phyloP scores from a whole-genome alignment of 768 basidiomycete genomes.

The Mycena epipterygia region DNA sequence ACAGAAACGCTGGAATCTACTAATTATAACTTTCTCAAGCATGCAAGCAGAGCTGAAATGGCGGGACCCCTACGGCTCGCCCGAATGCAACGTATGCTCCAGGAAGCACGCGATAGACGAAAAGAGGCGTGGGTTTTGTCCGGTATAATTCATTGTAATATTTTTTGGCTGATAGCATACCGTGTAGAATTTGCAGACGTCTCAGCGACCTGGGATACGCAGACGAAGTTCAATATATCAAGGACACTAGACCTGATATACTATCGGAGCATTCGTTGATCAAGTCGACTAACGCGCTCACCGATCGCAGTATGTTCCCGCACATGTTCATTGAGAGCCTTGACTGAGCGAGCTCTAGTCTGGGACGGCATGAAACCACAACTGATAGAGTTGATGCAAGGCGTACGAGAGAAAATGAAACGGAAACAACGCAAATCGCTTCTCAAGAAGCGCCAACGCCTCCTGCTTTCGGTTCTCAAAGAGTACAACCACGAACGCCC shows the following conservation, averaged over 20 bases:
- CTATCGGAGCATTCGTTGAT: slow-evolving; percentile 35
- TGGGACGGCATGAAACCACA: slow-evolving; percentile 37
- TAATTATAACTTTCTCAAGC: background rate
- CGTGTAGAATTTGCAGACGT: slow-evolving; percentile 35
- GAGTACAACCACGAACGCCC: slow-evolving; percentile 33
- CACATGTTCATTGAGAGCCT: background rate
- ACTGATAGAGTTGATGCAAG: slow-evolving; percentile 35
- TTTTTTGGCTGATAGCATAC: background rate
- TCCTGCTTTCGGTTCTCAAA: slow-evolving; percentile 37
- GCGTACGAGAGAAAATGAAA: slow-evolving; percentile 32
- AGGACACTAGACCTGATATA: slow-evolving; percentile 18
- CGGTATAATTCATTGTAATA: background rate
- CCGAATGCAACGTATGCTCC: slow-evolving; percentile 20
- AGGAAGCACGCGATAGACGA: slow-evolving; percentile 33
- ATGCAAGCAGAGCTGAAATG: slow-evolving; percentile 22
- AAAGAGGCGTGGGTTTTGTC: slow-evolving; percentile 31
- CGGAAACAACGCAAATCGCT: slow-evolving; percentile 37
- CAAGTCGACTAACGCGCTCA: slow-evolving; percentile 31
- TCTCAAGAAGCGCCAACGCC: slow-evolving; percentile 35
- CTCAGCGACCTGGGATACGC: slow-evolving; percentile 37
- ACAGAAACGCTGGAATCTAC: background rate
- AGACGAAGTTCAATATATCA: slow-evolving; percentile 39
- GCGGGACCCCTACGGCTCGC: slow-evolving; percentile 16
- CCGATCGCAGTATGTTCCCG: slow-evolving; percentile 36
- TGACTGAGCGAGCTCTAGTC: slow-evolving; percentile 17